A percentile compares a stretch with the other conserved stretches of the same genome.
Evolutionary conservation across 129 eudicot genomes (phyloP).

Genomic region (Rutidosis leptorrhynchoides): DNA sequence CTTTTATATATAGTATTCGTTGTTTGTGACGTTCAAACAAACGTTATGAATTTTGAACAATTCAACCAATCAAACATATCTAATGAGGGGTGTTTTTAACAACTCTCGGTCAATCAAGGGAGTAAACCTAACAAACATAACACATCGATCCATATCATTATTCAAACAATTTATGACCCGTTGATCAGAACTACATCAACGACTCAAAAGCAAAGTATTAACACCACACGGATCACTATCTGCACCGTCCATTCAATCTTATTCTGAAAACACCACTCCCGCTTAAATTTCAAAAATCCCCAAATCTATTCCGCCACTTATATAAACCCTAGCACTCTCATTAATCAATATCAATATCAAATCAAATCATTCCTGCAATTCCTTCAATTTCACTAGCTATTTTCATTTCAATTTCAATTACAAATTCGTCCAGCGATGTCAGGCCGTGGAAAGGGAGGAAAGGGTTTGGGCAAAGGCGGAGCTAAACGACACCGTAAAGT

Average conservation of each 20-base stretch:
- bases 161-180: background rate
- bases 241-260: slow-evolving; percentile 18
- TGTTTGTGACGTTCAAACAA: too few species aligned
- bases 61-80: too few species aligned
- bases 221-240: slow-evolving; percentile 19
- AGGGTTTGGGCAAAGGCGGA: slow-evolving; percentile 22
- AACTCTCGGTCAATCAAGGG: background rate
- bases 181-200: slow-evolving; percentile 6
- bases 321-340: slow-evolving; percentile 2
- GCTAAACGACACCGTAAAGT: slow-evolving; percentile 20
- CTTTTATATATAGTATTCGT: too few species aligned
- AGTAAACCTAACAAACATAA: background rate
- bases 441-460: slow-evolving; percentile 27
- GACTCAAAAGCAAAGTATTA: background rate
- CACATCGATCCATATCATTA: background rate
- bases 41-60: too few species aligned
- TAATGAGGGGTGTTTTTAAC: background rate
- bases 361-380: background rate
- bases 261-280: background rate
- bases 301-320: slow-evolving; percentile 5
- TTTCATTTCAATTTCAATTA: background rate
- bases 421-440: background rate
- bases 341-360: background rate
- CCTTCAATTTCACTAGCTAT: background rate
- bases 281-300: background rate